Evolutionary conservation across 2,329 filamentous ascomycete species (phyloP).

Genomic region (Biscogniauxia mediterranea): DNA sequence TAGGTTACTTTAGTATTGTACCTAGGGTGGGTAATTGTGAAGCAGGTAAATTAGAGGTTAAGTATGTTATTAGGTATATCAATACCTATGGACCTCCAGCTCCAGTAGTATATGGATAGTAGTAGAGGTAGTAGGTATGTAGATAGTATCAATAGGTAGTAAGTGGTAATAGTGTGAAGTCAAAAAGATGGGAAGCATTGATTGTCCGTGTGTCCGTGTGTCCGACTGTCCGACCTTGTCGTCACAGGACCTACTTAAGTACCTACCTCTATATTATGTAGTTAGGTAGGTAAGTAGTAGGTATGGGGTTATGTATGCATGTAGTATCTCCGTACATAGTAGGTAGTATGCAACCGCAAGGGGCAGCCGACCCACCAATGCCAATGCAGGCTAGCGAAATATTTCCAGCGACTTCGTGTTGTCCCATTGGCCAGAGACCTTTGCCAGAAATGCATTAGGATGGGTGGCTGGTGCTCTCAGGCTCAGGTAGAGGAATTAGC

Average conservation of each 20-base stretch:
- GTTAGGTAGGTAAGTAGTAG: neutral
- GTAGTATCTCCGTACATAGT: conserved; percentile 1
- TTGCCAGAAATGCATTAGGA: conserved; percentile 20
- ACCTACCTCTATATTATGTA: no score
- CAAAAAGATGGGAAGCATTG: no score
- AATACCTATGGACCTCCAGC: no score
- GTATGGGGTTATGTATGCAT: neutral
- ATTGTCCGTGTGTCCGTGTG: no score
- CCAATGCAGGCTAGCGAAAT: conserved; percentile 19
- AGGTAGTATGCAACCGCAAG: conserved; percentile 8
- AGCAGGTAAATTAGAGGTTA: no score
- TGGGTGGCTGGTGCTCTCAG: conserved; percentile 15
- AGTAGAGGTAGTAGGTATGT: no score
- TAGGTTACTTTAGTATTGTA: neutral
- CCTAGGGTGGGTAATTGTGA: neutral
- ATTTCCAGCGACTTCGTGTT: conserved; percentile 5
- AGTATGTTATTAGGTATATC: no score
- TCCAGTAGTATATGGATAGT: no score
- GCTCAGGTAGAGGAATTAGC: neutral
- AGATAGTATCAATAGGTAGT: no score
- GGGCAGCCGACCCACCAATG: conserved; percentile 8
- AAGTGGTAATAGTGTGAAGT: no score
- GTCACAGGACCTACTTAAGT: neutral
- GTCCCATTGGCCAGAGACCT: conserved; percentile 26
- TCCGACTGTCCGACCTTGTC: neutral